A percentile compares a stretch with the other conserved stretches of the same genome.
Conservation (phyloP, 129 eudicot genomes). For the Ambrosia trifida region DNA sequence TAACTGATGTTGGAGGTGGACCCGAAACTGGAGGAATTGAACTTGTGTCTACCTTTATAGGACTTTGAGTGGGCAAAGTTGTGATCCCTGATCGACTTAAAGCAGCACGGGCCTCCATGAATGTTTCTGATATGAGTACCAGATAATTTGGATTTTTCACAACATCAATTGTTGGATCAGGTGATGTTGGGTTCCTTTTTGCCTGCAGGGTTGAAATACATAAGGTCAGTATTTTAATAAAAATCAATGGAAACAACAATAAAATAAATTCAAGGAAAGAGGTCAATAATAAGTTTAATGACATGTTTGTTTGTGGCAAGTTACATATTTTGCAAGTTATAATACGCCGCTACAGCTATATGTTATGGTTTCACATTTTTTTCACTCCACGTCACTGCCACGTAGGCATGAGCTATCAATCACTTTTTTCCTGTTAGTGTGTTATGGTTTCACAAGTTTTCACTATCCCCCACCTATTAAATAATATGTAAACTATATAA, state of each 20-base stretch:
- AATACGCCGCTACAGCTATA: neutral
- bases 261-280: neutral
- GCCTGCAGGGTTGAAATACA: constrained; percentile 42
- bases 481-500: no score
- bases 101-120: constrained; percentile 87
- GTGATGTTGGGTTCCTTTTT: constrained; percentile 64
- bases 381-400: no score
- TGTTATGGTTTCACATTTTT: no score
- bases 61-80: constrained; percentile 58
- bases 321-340: neutral
- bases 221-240: neutral
- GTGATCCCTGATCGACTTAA: constrained; percentile 72
- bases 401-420: no score
- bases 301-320: neutral
- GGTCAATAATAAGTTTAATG: neutral
- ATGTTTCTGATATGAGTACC: constrained; percentile 79
- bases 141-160: constrained; percentile 82
- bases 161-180: constrained; percentile 74
- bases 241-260: neutral
- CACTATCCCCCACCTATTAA: no score
- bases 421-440: no score
- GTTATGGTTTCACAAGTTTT: no score
- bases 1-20: constrained; percentile 55
- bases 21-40: constrained; percentile 66
- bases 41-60: constrained; percentile 62